Evolutionary conservation across 768 basidiomycete genomes (phyloP), one percentile per base, ranked within the genome.

Genomic region (Botryobasidium botryosum): DNA sequence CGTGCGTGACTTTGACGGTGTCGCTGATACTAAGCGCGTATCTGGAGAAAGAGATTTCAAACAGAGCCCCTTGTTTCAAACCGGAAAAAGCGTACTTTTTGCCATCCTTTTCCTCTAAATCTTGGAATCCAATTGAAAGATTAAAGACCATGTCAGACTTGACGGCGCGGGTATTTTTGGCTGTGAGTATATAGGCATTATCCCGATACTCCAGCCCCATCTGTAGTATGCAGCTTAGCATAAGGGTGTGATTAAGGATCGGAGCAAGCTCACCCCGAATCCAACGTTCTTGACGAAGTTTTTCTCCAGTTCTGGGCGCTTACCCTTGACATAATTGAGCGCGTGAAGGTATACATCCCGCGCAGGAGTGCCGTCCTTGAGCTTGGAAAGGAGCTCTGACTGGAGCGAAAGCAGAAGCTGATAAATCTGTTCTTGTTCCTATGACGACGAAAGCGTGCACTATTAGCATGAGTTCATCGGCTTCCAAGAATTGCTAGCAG

Each of bases 131-230:
- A 40, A 97, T 67, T 17, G 72, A 71, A 27, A 99, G 66, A 56
- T 79, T 84, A 58, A 94, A 68, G 23, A 85, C 70, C 90, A 92
- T 94, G 55, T 79, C 77, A 43, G 76, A 65, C 55, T 72, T 76
- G 40, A 96, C 58, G 12, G 62, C 63, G 7, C 79, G 75, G 5
- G 62, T 63, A 54, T 86, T 92, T 65, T 92, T 97, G 6, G 76
- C 51, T 4, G 79, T 80, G 29, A 97, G 64, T 10, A 90, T 62
- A 58, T 90, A 94, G 0, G 76, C 67, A 7, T 79, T 74, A 57
- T 99, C 92, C 33, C 90, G 76, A 64, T 91, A 96, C 59, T 99
- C 92, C 57, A 96, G 75, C 5, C 92, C 92, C 59, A 79, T 96
- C 91, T 96, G 0, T 33, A 25, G 2, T 4, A 25, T 46, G 37